Conservation (phyloP, 495 filamentous ascomycete genomes). For the Xylaria grammica region DNA sequence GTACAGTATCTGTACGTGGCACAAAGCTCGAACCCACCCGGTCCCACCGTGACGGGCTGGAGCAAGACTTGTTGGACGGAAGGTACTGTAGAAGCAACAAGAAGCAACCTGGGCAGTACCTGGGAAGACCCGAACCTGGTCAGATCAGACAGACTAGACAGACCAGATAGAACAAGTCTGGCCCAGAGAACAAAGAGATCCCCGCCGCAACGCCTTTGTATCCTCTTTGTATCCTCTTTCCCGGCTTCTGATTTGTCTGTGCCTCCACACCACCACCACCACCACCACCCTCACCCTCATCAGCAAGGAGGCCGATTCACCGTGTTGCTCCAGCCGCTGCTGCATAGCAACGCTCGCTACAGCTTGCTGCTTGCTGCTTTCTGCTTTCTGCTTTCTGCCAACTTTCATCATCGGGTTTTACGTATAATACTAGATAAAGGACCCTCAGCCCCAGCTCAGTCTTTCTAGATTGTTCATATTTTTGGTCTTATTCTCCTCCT, state of each 20-base stretch:
- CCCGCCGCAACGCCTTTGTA: slow-evolving; percentile 23
- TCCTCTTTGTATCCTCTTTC: neutral
- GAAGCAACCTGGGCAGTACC: too few relatives aligned
- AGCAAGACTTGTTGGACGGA: too few relatives aligned
- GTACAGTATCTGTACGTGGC: slow-evolving; percentile 15
- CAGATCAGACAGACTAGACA: too few relatives aligned
- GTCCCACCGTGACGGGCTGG: slow-evolving; percentile 9
- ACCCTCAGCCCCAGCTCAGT: slow-evolving; percentile 19
- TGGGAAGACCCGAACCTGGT: too few relatives aligned
- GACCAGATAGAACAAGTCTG: neutral
- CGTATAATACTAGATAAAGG: slow-evolving; percentile 24
- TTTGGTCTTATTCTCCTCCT: slow-evolving; percentile 4
- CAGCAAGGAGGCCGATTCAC: slow-evolving; percentile 15
- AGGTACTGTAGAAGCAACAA: too few relatives aligned
- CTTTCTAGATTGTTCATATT: slow-evolving; percentile 1
- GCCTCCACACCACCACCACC: slow-evolving; percentile 25
- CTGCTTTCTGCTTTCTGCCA: too few relatives aligned
- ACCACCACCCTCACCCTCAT: slow-evolving; percentile 5
- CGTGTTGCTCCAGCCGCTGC: slow-evolving; percentile 24
- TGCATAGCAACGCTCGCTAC: slow-evolving; percentile 22
- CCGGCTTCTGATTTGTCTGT: slow-evolving; percentile 18
- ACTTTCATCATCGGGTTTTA: slow-evolving; percentile 21
- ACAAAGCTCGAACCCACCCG: slow-evolving; percentile 6
- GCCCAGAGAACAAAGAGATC: slow-evolving; percentile 11
- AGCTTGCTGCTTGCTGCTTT: too few relatives aligned